Conservation (phyloP, 2,329 filamentous ascomycete species). For the Fulvia fulva region DNA sequence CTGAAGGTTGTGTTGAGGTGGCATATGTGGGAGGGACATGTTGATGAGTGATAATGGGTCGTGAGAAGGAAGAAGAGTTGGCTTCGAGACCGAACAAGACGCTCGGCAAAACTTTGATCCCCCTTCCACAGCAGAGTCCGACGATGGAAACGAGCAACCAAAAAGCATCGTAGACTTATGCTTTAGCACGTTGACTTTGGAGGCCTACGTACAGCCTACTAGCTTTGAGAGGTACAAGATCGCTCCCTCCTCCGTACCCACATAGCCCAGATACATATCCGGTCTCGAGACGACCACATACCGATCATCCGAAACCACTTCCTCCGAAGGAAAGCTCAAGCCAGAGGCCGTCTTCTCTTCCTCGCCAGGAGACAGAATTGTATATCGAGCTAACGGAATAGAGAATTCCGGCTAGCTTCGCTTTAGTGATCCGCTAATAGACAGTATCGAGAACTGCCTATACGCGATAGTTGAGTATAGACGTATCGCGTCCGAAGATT, state of each 20-base stretch:
- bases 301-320: not conserved
- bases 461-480: slow-evolving; percentile 6
- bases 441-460: slow-evolving; percentile 6
- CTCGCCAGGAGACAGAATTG: not conserved
- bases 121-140: too few species aligned
- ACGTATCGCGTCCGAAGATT: not conserved
- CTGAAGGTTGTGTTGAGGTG: too few species aligned
- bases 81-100: too few species aligned
- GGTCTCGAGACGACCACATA: slow-evolving; percentile 5
- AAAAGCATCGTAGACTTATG: too few species aligned
- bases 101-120: too few species aligned
- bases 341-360: not conserved
- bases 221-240: not conserved
- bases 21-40: too few species aligned
- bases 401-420: not conserved
- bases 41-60: too few species aligned
- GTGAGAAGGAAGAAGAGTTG: too few species aligned
- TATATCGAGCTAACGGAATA: not conserved
- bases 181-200: too few species aligned
- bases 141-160: too few species aligned
- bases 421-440: not conserved
- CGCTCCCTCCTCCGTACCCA: slow-evolving; percentile 4
- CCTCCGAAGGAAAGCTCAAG: not conserved
- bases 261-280: slow-evolving; percentile 12
- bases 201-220: too few species aligned